Evolutionary conservation across 768 basidiomycete species (phyloP), one percentile per base, ranked within the genome.

Genomic region (Mycena epipterygia): DNA sequence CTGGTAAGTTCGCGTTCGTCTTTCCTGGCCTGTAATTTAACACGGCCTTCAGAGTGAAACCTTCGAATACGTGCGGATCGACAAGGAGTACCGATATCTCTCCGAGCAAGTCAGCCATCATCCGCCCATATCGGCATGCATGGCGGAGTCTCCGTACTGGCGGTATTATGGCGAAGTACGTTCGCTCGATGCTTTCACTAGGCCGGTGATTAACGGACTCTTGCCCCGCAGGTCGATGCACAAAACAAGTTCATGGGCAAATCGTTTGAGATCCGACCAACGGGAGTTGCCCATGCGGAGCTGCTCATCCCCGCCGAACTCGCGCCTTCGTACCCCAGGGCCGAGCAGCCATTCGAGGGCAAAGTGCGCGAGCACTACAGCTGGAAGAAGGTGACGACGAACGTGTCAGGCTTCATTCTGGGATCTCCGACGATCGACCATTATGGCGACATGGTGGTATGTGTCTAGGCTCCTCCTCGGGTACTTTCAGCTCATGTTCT

Each of bases 31-130:
- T 25, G 19, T 30, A 46, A 61, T 37, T 48, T 60, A 27, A 60
- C 23, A 35, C 9, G 30, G n/a, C 23, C 52, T 73, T 4, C 75
- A 96, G 90, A 89, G 92, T 76, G 97, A 99, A 81, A 97, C 96
- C 3, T 99, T 97, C 74, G 97, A 99, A 81, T 97, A 98, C 76
- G 95, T 94, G 37, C 86, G 93, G 61, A 79, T 94, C 37, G 95
- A 97, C 76, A 93, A 92, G 77, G 88, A 94, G 78, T 99, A 97
- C 78, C 89, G 95, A 37, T 99, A 98, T 77, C 82, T 97, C 39
- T 96, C 95, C 1, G 97, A 99, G 78, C 97, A 99, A 87, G 97
- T 99, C 70, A 96, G 93, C 76, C 97, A 98, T 80, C 97, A 98
- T 80, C 97, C 97, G 7, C 97, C 97, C 0, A 96, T 98, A 57